phyloP scores from a whole-genome alignment of 1,284 basidiomycete species.

The Mrakiaceae sp. region DNA sequence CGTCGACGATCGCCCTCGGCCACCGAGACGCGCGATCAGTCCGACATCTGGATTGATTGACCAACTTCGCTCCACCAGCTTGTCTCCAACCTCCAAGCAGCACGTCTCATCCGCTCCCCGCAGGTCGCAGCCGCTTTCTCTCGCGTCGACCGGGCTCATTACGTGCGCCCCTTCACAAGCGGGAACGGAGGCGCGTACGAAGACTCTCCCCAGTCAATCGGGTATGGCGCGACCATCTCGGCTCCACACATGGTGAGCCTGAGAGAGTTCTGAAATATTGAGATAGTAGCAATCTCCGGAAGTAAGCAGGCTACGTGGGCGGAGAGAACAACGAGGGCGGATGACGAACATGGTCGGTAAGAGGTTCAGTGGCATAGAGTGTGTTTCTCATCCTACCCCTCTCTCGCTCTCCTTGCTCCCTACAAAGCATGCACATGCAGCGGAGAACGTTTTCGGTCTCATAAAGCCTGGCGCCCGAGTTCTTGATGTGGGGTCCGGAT shows the following conservation, averaged over 20 bases:
- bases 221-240: conserved; percentile 34
- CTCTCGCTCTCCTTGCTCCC: too few relatives aligned
- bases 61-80: not conserved
- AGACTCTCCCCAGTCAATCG: conserved; percentile 25
- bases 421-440: not conserved
- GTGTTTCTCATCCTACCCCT: too few relatives aligned
- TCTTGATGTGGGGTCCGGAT: conserved; percentile 34
- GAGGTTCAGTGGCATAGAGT: too few relatives aligned
- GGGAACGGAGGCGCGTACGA: not conserved
- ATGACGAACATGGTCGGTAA: too few relatives aligned
- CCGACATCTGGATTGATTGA: not conserved
- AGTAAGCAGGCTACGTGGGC: too few relatives aligned
- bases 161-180: not conserved
- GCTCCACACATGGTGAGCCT: conserved; percentile 32
- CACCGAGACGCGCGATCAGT: not conserved
- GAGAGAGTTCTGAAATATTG: too few relatives aligned
- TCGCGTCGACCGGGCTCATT: conserved; percentile 1
- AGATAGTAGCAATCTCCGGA: too few relatives aligned
- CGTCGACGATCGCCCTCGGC: not conserved
- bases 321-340: too few relatives aligned
- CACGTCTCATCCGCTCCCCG: not conserved
- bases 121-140: not conserved
- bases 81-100: not conserved
- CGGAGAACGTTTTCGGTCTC: not conserved
- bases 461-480: conserved; percentile 20